Base-by-base conservation (phyloP, 352 stramenopile species). In the Pythium coloratum region DNA sequence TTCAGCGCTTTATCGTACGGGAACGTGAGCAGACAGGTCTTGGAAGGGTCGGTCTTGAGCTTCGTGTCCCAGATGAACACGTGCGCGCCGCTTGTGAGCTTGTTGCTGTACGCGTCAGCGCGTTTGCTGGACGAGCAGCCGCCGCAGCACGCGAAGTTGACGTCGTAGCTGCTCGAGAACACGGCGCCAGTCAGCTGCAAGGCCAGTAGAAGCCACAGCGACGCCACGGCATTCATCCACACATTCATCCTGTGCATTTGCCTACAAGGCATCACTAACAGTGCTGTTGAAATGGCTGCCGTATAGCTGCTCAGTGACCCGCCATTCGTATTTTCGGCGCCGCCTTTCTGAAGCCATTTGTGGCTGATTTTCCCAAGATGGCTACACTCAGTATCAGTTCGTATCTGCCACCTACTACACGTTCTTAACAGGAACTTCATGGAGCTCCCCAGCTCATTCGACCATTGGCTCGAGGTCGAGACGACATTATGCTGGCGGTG, bases 21-120 rank as follows among this genome's bases (percentile, higher is more conserved):
- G 26, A 91, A 92, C 44, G 84, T 83, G 38, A 75, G 20, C 18
- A 71, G 40, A 54, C 82, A 92, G 10, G 76, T 66, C 1, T 67
- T 57, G 9, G 78, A 55, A 5, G 81, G 81, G 18, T 76, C 53
- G 13, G 67, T 88, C 74, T 91, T 90, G 62, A 91, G 72, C 40
- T 80, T 81, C 49, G 64, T 67, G 54, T 91, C 76, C 84, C 84
- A 92, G 44, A 92, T 88, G 58, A 92, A 89, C 10, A 90, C 60
- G 24, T 71, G 73, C 18, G 82, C 70, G 12, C 79, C 82, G 1
- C 68, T 87, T 7, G 71, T 24, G 33, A 92, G 60, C 57, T 89
- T 87, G 14, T 54, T 63, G 57, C 75, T 77, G 69, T 82, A 81
- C 20, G 72, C 76, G 32, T 91, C 84, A 2, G 56, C 59, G 10